These are phyloP conservation scores for Paramecium bursaria DNA, from an alignment of 73 alveolate genomes.

Conservation along the genomic window DNA sequence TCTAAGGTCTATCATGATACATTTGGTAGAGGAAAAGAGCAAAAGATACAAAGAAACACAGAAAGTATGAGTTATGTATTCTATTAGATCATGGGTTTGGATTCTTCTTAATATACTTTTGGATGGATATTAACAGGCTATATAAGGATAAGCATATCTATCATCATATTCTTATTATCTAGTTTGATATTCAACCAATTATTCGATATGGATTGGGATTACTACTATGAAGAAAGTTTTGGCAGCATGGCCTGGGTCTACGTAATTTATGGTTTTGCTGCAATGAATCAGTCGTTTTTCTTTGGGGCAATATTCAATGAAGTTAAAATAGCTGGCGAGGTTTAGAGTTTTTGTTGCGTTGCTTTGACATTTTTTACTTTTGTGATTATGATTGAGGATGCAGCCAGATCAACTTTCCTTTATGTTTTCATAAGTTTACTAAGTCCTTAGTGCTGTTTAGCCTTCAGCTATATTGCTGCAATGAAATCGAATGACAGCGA, in stretches of 20 bases:
- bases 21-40: constrained; percentile 68
- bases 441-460: constrained; percentile 59
- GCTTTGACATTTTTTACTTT: constrained; percentile 54
- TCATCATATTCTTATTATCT: neutral
- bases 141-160: constrained; percentile 3
- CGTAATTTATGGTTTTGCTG: constrained; percentile 56
- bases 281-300: constrained; percentile 57
- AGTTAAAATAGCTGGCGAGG: constrained; percentile 66
- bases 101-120: neutral
- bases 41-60: constrained; percentile 65
- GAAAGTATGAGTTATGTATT: constrained; percentile 7
- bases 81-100: constrained; percentile 38
- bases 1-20: constrained; percentile 55
- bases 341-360: constrained; percentile 46
- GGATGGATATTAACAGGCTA: constrained; percentile 57
- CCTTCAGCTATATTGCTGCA: constrained; percentile 63
- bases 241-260: constrained; percentile 26
- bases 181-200: neutral
- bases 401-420: neutral
- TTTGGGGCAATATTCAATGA: constrained; percentile 55
- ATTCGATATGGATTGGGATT: constrained; percentile 16
- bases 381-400: constrained; percentile 51
- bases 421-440: constrained; percentile 29
- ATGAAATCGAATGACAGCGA: constrained; percentile 24
- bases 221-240: constrained; percentile 20